Conservation (phyloP, 768 basidiomycete genomes). For the Termitomyces sp. region DNA sequence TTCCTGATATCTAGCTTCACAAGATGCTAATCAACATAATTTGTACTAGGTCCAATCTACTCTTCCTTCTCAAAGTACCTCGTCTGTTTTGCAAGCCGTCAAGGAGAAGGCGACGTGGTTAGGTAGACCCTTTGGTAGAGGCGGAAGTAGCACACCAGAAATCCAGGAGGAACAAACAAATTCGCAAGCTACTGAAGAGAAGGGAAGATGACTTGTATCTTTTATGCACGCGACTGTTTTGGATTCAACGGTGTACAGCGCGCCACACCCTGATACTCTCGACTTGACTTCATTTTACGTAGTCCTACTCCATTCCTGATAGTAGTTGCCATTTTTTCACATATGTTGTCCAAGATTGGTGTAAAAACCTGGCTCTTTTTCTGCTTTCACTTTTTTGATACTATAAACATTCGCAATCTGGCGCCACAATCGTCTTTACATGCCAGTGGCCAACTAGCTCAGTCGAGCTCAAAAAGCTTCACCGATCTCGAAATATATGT, state of each 20-base stretch:
- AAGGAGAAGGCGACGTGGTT: background rate
- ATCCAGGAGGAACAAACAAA: too few species aligned
- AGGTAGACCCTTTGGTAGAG: background rate
- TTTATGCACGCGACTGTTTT: background rate
- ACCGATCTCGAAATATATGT: too few species aligned
- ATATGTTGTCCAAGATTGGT: too few species aligned
- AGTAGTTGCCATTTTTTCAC: too few species aligned
- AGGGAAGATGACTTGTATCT: background rate
- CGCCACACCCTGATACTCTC: background rate
- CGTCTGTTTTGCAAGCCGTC: background rate
- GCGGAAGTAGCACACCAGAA: background rate
- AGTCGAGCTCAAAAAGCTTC: too few species aligned
- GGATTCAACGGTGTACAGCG: background rate
- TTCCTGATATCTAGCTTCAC: background rate
- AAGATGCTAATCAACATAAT: background rate
- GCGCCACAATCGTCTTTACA: too few species aligned
- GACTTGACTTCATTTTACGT: background rate
- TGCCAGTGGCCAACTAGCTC: too few species aligned
- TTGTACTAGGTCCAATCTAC: background rate
- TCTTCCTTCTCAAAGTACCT: background rate
- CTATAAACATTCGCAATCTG: too few species aligned
- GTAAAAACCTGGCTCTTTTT: too few species aligned
- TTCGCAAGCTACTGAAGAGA: background rate
- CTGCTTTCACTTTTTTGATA: too few species aligned
- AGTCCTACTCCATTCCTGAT: too few species aligned